These are phyloP conservation scores for Discostella pseudostelligera DNA, from an alignment of 108 stramenopile genomes.

Conservation along the genomic window DNA sequence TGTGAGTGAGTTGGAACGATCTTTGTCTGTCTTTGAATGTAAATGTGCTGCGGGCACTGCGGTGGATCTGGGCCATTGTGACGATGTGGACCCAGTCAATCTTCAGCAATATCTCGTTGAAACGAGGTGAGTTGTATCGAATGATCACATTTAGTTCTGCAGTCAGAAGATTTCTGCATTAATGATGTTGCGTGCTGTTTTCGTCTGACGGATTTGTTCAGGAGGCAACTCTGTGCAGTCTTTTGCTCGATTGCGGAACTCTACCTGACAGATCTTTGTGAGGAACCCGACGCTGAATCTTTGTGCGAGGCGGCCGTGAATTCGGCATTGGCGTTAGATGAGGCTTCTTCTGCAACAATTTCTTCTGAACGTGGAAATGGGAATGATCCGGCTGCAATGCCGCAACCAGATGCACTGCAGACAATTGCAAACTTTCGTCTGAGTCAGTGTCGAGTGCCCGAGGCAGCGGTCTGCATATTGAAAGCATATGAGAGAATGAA, in stretches of 20 bases:
- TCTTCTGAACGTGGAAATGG: slow-evolving; percentile 6
- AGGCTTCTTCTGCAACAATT: slow-evolving; percentile 19
- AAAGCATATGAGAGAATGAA: slow-evolving; percentile 71
- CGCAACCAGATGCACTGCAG: slow-evolving; percentile 79
- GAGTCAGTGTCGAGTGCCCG: slow-evolving; percentile 67
- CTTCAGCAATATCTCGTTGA: slow-evolving; percentile 29
- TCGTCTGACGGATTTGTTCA: slow-evolving; percentile 1
- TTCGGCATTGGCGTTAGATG: slow-evolving; percentile 59
- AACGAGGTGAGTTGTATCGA: slow-evolving; percentile 22
- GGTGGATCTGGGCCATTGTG: slow-evolving; percentile 27
- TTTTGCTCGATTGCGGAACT: slow-evolving; percentile 83
- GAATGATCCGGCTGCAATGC: slow-evolving; percentile 26
- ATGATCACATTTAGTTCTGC: not conserved
- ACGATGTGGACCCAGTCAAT: slow-evolving; percentile 15
- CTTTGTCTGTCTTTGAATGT: slow-evolving; percentile 28
- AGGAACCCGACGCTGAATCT: slow-evolving; percentile 77
- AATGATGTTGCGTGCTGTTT: not conserved
- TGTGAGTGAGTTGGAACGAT: slow-evolving; percentile 52
- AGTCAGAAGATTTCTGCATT: not conserved
- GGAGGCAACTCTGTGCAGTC: slow-evolving; percentile 71
- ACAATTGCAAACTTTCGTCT: slow-evolving; percentile 79
- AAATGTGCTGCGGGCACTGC: slow-evolving; percentile 10
- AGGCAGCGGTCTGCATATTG: slow-evolving; percentile 64
- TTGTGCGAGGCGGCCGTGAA: slow-evolving; percentile 63
- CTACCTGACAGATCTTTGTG: slow-evolving; percentile 88